A percentile compares a stretch with the other conserved stretches of the same genome.
These are phyloP conservation scores for Crithidia bombi DNA, from an alignment of 208 protist species.

Conservation along the genomic window DNA sequence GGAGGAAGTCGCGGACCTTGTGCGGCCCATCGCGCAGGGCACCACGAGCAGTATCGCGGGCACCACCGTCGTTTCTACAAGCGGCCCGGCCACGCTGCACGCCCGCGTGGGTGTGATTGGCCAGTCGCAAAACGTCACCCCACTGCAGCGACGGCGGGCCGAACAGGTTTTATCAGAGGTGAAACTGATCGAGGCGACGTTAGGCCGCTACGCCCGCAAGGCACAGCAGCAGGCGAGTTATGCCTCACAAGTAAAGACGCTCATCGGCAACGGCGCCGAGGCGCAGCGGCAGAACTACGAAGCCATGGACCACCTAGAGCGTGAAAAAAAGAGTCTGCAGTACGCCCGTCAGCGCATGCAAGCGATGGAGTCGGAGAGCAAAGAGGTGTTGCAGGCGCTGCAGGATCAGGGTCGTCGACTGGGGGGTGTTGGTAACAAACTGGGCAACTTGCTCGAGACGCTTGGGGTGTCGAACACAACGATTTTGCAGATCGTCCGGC, in stretches of 20 bases:
- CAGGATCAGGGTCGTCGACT: constrained; percentile 67
- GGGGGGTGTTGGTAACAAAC: constrained; percentile 56
- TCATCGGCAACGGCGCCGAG: constrained; percentile 47
- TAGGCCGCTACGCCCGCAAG: constrained; percentile 51
- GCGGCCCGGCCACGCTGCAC: constrained; percentile 15
- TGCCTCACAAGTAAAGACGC: constrained; percentile 45
- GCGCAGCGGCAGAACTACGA: constrained; percentile 44
- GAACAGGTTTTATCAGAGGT: constrained; percentile 72
- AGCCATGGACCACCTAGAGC: constrained; percentile 53
- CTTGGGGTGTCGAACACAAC: constrained; percentile 83
- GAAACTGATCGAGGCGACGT: constrained; percentile 48
- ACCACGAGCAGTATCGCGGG: constrained; percentile 19
- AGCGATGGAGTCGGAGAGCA: constrained; percentile 72
- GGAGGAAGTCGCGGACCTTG: constrained; percentile 20
- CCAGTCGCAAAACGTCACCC: constrained; percentile 37
- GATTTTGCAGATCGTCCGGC: constrained; percentile 76
- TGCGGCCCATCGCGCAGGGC: constrained; percentile 43
- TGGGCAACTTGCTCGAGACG: constrained; percentile 74
- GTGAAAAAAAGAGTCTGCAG: constrained; percentile 67
- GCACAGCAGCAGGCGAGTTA: constrained; percentile 41
- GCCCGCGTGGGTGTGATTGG: constrained; percentile 9
- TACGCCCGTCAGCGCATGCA: constrained; percentile 70
- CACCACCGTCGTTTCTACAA: constrained; percentile 16
- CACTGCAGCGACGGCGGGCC: constrained; percentile 64
- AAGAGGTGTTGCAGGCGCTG: constrained; percentile 66